phyloP scores from a whole-genome alignment of 2,329 filamentous ascomycete species.

The Aphanocladium album region DNA sequence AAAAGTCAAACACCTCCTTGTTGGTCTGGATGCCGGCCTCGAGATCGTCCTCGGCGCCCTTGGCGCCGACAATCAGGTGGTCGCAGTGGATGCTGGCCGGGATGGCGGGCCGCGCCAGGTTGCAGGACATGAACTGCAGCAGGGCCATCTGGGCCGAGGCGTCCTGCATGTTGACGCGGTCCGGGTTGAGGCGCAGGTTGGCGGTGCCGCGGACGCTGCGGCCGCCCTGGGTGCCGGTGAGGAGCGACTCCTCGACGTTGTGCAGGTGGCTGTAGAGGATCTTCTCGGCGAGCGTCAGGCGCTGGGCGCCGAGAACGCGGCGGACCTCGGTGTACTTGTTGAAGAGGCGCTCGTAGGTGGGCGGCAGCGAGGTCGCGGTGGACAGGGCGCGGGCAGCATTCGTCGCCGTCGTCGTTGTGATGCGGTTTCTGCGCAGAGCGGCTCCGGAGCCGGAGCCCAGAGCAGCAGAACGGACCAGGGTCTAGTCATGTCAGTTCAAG shows the following conservation, averaged over 20 bases:
- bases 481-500: slow-evolving; percentile 23
- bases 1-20: slow-evolving; percentile 95
- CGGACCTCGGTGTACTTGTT: slow-evolving; percentile 70
- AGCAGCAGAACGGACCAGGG: slow-evolving; percentile 30
- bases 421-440: not conserved
- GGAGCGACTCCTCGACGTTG: slow-evolving; percentile 80
- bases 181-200: slow-evolving; percentile 94
- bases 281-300: slow-evolving; percentile 91
- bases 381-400: slow-evolving; percentile 33
- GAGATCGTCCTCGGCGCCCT: slow-evolving; percentile 81
- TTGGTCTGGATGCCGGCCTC: slow-evolving; percentile 82
- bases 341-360: slow-evolving; percentile 79
- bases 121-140: slow-evolving; percentile 97
- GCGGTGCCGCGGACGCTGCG: slow-evolving; percentile 77
- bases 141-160: slow-evolving; percentile 98
- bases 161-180: slow-evolving; percentile 98
- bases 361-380: slow-evolving; percentile 43
- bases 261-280: slow-evolving; percentile 95
- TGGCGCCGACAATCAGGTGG: slow-evolving; percentile 95
- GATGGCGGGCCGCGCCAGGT: slow-evolving; percentile 81
- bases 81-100: slow-evolving; percentile 98
- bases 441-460: slow-evolving; percentile 25
- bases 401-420: slow-evolving; percentile 6
- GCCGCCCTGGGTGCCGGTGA: slow-evolving; percentile 78
- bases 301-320: slow-evolving; percentile 60